Evolutionary conservation across 805 yeast genomes (phyloP).

Genomic region (Metschnikowia shivogae): DNA sequence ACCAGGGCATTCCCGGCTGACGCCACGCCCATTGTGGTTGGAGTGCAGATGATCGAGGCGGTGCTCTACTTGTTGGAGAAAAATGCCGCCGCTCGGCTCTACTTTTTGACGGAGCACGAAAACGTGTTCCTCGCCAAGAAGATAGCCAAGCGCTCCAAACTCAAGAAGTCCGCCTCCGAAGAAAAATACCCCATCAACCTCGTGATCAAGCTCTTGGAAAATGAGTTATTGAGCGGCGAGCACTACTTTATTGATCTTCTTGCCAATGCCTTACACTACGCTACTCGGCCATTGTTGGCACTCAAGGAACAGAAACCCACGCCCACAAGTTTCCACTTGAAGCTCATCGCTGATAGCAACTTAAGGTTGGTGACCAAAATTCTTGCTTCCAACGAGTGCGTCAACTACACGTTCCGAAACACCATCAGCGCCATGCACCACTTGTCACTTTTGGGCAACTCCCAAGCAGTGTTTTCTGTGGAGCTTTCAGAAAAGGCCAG

Average conservation of each 20-base stretch:
- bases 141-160: conserved; percentile 28
- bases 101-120: conserved; percentile 73
- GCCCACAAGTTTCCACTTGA: conserved; percentile 42
- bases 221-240: conserved; percentile 64
- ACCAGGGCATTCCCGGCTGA: conserved; percentile 43
- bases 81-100: conserved; percentile 64
- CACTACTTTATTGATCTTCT: conserved; percentile 71
- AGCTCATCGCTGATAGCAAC: conserved; percentile 53
- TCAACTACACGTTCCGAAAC: conserved; percentile 79
- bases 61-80: conserved; percentile 66
- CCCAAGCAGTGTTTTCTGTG: conserved; percentile 59
- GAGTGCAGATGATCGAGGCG: conserved; percentile 73
- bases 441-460: conserved; percentile 56
- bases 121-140: conserved; percentile 36
- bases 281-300: conserved; percentile 66
- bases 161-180: conserved; percentile 28
- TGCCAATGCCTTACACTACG: conserved; percentile 69
- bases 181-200: conserved; percentile 70
- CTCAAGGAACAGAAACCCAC: conserved; percentile 25
- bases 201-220: conserved; percentile 58
- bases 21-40: conserved; percentile 65
- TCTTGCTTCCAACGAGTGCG: conserved; percentile 76
- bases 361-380: conserved; percentile 61
- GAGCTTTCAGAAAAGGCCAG: conserved; percentile 67
- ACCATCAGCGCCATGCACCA: conserved; percentile 78